phyloP scores from a whole-genome alignment of 441 rosid species.

The Pelargonium fulgidum region DNA sequence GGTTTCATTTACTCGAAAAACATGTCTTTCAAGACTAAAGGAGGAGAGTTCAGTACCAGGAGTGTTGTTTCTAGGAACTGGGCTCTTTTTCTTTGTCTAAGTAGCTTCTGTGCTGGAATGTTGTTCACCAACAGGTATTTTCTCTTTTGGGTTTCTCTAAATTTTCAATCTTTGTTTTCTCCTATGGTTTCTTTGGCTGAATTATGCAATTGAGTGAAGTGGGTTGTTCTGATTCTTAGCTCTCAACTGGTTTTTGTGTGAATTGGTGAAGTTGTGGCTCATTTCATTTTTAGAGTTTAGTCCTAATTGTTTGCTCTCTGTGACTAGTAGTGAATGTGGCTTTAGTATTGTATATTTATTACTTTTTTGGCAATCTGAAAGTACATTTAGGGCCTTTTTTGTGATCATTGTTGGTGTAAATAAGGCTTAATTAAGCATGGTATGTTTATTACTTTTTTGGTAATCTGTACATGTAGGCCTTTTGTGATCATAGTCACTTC shows the following conservation, averaged over 20 bases:
- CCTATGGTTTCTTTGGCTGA: neutral
- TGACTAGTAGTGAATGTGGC: neutral
- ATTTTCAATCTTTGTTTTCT: neutral
- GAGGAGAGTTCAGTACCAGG: conserved; percentile 29
- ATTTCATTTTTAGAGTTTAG: neutral
- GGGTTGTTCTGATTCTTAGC: neutral
- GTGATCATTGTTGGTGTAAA: too few relatives aligned
- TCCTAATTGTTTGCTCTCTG: neutral
- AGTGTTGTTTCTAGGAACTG: neutral
- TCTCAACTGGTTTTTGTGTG: neutral
- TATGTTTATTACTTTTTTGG: too few relatives aligned
- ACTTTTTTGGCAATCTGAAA: neutral
- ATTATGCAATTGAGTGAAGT: neutral
- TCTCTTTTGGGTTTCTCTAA: neutral
- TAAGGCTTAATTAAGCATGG: too few relatives aligned
- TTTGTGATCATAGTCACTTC: neutral
- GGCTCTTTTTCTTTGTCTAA: conserved; percentile 3
- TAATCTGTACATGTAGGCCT: too few relatives aligned
- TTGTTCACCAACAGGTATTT: conserved; percentile 8
- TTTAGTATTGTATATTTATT: neutral
- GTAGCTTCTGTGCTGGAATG: conserved; percentile 7
- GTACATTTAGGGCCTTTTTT: neutral
- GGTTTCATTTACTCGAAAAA: neutral
- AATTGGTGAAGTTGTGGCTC: neutral
- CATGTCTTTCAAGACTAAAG: conserved; percentile 56